These are phyloP conservation scores for Zygotorulaspora danielsina DNA, from an alignment of 805 yeast species.

Conservation along the genomic window DNA sequence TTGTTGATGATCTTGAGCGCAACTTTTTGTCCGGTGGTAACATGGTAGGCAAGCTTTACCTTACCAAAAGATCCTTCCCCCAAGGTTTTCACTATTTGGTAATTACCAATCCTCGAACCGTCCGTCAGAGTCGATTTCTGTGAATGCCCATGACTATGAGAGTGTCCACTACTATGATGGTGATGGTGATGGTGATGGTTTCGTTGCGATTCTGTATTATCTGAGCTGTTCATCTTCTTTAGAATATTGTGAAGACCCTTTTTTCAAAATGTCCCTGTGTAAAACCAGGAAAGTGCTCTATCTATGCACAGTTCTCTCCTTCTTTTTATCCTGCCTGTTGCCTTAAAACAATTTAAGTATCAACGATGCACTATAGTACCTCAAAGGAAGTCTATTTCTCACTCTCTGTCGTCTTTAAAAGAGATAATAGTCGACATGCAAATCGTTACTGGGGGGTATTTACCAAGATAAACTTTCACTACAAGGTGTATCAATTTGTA, in stretches of 20 bases:
- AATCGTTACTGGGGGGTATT: not conserved
- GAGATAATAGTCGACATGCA: not conserved
- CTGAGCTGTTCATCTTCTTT: slow-evolving; percentile 4
- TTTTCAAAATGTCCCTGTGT: no score
- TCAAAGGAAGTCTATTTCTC: not conserved
- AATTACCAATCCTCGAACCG: slow-evolving; percentile 71
- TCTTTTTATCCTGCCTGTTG: no score
- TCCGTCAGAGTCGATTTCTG: slow-evolving; percentile 24
- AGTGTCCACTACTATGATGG: slow-evolving; percentile 24
- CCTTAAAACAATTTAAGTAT: no score
- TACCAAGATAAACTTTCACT: not conserved
- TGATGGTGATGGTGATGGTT: slow-evolving; percentile 19
- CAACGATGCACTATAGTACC: no score
- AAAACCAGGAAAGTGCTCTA: no score
- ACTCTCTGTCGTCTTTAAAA: not conserved
- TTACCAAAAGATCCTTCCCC: slow-evolving; percentile 98
- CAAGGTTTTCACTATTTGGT: slow-evolving; percentile 84
- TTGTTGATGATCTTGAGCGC: slow-evolving; percentile 91
- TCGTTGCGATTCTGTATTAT: slow-evolving; percentile 5
- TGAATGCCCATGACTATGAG: slow-evolving; percentile 9
- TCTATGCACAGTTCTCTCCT: no score
- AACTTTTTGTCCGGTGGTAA: slow-evolving; percentile 86
- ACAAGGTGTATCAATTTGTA: not conserved
- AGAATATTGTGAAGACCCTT: no score
- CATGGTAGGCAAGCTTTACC: slow-evolving; percentile 85